These are phyloP conservation scores for Hevea brasiliensis DNA, from an alignment of 345 rosid species.

Conservation along the genomic window DNA sequence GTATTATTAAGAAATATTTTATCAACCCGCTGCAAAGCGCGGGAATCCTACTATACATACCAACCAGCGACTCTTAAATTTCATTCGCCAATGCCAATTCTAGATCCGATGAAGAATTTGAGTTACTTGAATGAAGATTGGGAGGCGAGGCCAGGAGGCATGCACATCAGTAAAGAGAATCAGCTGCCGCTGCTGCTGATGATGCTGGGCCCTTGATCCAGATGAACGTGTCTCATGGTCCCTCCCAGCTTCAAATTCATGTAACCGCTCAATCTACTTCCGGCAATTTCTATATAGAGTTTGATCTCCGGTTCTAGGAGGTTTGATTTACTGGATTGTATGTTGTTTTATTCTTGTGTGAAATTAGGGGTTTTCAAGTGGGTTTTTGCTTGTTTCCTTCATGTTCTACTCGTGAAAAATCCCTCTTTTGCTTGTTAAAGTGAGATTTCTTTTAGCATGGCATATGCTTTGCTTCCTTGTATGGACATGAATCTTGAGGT, in stretches of 20 bases:
- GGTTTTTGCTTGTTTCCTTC: not conserved
- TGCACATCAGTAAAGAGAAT: slow-evolving; percentile 62
- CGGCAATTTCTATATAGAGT: slow-evolving; percentile 37
- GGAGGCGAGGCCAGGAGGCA: slow-evolving; percentile 57
- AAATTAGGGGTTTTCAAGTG: not conserved
- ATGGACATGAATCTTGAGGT: not conserved
- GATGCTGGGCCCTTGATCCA: slow-evolving; percentile 36
- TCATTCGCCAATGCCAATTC: too few species aligned
- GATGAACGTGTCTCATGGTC: slow-evolving; percentile 48
- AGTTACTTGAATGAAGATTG: slow-evolving; percentile 38
- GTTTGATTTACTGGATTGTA: too few species aligned
- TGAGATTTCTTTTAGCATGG: not conserved
- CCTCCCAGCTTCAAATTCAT: slow-evolving; percentile 47
- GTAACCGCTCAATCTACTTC: slow-evolving; percentile 57
- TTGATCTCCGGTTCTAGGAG: too few species aligned
- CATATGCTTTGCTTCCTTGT: not conserved
- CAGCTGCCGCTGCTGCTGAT: slow-evolving; percentile 23
- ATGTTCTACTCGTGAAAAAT: too few species aligned
- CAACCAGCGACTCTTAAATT: too few species aligned
- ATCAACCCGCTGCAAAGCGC: too few species aligned
- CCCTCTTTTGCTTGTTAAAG: too few species aligned
- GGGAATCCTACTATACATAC: too few species aligned
- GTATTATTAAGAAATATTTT: too few species aligned
- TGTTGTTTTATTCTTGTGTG: too few species aligned
- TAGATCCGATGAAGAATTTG: slow-evolving; percentile 9